These are phyloP conservation scores for Lentinus brumalis DNA, from an alignment of 768 basidiomycete genomes.

Conservation along the genomic window DNA sequence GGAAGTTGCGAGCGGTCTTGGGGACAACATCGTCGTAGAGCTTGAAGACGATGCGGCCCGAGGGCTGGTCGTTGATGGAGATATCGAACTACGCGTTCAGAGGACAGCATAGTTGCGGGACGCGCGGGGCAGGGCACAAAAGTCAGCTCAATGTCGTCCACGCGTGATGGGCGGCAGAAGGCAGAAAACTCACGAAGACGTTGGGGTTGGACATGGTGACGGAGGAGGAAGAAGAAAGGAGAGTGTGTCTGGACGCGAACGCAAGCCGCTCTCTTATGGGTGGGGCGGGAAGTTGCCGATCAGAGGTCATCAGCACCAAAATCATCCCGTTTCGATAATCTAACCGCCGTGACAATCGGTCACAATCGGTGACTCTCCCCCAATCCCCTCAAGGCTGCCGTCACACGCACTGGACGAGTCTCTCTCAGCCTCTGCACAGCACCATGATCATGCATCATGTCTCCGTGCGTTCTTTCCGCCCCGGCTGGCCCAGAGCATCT, in stretches of 20 bases:
- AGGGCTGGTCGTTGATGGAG: slow-evolving; percentile 39
- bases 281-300: slow-evolving; percentile 26
- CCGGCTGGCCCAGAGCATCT: no score
- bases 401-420: not conserved
- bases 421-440: slow-evolving; percentile 2
- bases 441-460: no score
- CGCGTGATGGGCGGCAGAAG: not conserved
- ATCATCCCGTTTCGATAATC: slow-evolving; percentile 24
- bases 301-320: slow-evolving; percentile 25
- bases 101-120: not conserved
- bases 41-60: slow-evolving; percentile 77
- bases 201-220: slow-evolving; percentile 35
- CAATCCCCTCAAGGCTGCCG: not conserved
- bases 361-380: slow-evolving; percentile 24
- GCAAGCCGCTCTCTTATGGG: slow-evolving; percentile 19
- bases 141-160: not conserved
- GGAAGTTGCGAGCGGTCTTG: slow-evolving; percentile 80
- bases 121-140: not conserved
- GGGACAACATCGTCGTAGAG: slow-evolving; percentile 82
- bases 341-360: slow-evolving; percentile 28
- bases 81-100: slow-evolving; percentile 57
- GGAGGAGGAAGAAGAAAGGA: slow-evolving; percentile 17
- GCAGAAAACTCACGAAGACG: slow-evolving; percentile 38
- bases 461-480: no score
- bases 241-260: slow-evolving; percentile 16